Conservation (phyloP, 2,329 filamentous ascomycete genomes). For the Alternaria consortialis region DNA sequence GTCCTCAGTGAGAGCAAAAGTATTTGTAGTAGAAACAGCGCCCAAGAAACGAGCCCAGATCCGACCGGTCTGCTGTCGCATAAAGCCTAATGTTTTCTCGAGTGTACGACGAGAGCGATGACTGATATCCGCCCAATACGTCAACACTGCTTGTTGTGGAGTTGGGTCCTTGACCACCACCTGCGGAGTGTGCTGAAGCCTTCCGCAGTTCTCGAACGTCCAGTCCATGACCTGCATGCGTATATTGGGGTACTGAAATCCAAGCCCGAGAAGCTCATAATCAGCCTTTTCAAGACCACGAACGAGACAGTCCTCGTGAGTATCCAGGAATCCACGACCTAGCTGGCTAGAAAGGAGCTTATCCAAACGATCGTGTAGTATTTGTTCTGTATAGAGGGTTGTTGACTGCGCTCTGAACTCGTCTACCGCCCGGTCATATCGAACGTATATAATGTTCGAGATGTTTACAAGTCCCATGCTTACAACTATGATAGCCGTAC, state of each 20-base stretch:
- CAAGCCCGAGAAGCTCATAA: constrained; percentile 12
- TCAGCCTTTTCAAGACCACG: constrained; percentile 29
- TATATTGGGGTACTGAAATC: constrained; percentile 26
- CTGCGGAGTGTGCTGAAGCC: constrained; percentile 30
- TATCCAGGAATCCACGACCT: constrained; percentile 26
- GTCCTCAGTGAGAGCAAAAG: not conserved
- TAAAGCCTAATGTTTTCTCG: not conserved
- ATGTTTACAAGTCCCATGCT: constrained; percentile 10
- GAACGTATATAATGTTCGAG: constrained; percentile 7
- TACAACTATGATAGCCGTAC: constrained; percentile 14
- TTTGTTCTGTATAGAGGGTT: constrained; percentile 6
- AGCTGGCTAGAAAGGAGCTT: constrained; percentile 17
- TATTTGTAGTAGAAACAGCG: not conserved
- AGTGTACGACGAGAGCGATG: constrained; percentile 7
- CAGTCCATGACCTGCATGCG: constrained; percentile 31
- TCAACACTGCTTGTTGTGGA: constrained; percentile 11
- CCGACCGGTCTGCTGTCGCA: constrained; percentile 4
- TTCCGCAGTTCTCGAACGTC: constrained; percentile 32
- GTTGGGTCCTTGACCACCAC: constrained; percentile 5
- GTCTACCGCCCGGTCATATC: constrained; percentile 13
- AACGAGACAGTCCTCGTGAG: constrained; percentile 36
- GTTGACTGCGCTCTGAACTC: constrained; percentile 3
- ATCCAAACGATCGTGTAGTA: constrained; percentile 18
- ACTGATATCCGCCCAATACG: constrained; percentile 1
- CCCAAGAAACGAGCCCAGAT: not conserved